phyloP scores from a whole-genome alignment of 768 basidiomycete species.

The Lentinula edodes region DNA sequence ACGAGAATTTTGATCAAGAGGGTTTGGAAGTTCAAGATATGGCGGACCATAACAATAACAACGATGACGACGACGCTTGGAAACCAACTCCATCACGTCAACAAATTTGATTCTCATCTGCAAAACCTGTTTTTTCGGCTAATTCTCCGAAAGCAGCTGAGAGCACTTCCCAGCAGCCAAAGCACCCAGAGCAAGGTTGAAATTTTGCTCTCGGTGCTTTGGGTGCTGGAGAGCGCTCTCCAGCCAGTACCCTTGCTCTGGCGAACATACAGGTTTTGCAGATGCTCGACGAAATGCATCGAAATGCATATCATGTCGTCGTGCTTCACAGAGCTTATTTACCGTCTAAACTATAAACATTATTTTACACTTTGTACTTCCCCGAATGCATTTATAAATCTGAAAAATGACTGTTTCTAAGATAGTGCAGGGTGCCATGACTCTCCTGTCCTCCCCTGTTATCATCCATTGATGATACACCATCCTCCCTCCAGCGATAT shows the following conservation, averaged over 20 bases:
- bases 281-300: not conserved
- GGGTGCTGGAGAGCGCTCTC: no score
- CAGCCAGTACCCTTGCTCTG: no score
- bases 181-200: no score
- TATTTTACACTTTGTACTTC: no score
- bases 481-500: constrained; percentile 43
- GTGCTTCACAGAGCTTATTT: not conserved
- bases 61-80: not conserved
- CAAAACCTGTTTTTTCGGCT: no score
- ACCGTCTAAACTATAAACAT: no score
- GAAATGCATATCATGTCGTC: not conserved
- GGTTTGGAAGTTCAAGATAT: not conserved
- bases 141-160: no score
- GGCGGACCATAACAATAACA: no score
- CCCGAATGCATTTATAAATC: not conserved
- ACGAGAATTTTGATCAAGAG: not conserved
- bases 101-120: not conserved
- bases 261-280: no score
- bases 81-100: not conserved
- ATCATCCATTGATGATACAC: constrained; percentile 13
- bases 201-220: no score
- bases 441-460: constrained; percentile 37
- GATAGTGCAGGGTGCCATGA: constrained; percentile 45
- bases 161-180: no score
- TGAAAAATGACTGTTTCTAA: constrained; percentile 31